Evolutionary conservation across 768 basidiomycete genomes (phyloP).

Genomic region (Hydnomerulius pinastri): DNA sequence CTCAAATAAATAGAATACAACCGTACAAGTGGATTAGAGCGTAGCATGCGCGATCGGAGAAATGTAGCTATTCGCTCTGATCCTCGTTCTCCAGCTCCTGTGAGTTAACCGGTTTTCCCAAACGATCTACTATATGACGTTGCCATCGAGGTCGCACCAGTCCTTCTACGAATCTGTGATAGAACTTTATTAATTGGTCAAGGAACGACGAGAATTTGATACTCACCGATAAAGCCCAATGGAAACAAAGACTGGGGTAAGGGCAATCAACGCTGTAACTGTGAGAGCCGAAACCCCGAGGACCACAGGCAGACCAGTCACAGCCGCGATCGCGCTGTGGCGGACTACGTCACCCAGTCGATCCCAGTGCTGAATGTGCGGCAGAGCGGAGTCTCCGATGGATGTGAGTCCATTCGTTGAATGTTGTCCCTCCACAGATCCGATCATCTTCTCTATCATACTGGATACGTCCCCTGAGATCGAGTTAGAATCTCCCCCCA

Average conservation of each 20-base stretch:
- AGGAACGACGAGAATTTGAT: neutral
- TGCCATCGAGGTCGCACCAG: neutral
- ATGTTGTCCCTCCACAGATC: constrained; percentile 16
- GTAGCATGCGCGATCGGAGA: too few species aligned
- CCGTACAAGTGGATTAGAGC: too few species aligned
- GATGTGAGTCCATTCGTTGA: constrained; percentile 18
- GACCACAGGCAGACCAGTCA: constrained; percentile 13
- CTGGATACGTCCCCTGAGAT: constrained; percentile 13
- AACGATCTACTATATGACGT: neutral
- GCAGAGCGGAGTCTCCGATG: constrained; percentile 17
- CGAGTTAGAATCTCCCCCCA: neutral
- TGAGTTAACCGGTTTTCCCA: neutral
- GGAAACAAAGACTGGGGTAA: constrained; percentile 12
- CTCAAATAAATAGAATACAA: too few species aligned
- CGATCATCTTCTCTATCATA: constrained; percentile 23
- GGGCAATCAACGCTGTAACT: constrained; percentile 7
- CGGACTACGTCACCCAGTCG: constrained; percentile 10
- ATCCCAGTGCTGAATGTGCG: constrained; percentile 22
- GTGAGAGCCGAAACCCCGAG: constrained; percentile 23
- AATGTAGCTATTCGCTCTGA: too few species aligned
- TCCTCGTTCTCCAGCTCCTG: too few species aligned
- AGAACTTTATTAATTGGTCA: neutral
- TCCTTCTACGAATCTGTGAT: neutral
- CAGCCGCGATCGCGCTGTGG: neutral
- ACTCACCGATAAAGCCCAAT: neutral